Conservation (phyloP, 192 early-diverging fungal species). For the Podila horticola region DNA sequence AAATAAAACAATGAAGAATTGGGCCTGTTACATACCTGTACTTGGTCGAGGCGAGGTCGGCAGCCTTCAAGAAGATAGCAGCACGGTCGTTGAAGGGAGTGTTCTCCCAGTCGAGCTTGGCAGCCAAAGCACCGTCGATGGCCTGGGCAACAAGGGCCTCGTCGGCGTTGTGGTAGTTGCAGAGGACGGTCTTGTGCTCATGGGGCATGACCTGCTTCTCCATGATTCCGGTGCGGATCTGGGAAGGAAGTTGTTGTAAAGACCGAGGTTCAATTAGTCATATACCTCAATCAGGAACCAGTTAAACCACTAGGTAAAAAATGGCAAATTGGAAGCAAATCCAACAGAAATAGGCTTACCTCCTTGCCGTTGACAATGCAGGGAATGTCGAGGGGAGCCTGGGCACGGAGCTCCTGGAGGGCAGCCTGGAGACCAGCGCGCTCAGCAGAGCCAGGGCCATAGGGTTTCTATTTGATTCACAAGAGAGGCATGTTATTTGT, state of each 20-base stretch:
- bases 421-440: conserved; percentile 78
- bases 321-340: background rate
- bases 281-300: background rate
- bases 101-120: conserved; percentile 90
- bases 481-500: background rate
- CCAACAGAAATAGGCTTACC: conserved; percentile 50
- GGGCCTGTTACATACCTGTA: conserved; percentile 72
- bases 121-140: conserved; percentile 86
- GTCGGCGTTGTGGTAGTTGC: conserved; percentile 88
- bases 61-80: conserved; percentile 98
- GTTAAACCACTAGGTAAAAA: background rate
- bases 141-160: conserved; percentile 77
- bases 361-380: conserved; percentile 88
- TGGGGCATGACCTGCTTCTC: conserved; percentile 84
- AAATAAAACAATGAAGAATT: background rate
- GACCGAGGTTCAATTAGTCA: background rate
- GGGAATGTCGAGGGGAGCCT: conserved; percentile 81
- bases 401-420: conserved; percentile 76
- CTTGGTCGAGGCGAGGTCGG: conserved; percentile 89
- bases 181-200: conserved; percentile 82
- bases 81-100: conserved; percentile 94
- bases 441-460: conserved; percentile 80
- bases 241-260: background rate
- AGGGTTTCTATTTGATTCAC: conserved; percentile 61
- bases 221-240: conserved; percentile 69